Evolutionary conservation across 129 eudicot genomes (phyloP).

Genomic region (Logfia minima): DNA sequence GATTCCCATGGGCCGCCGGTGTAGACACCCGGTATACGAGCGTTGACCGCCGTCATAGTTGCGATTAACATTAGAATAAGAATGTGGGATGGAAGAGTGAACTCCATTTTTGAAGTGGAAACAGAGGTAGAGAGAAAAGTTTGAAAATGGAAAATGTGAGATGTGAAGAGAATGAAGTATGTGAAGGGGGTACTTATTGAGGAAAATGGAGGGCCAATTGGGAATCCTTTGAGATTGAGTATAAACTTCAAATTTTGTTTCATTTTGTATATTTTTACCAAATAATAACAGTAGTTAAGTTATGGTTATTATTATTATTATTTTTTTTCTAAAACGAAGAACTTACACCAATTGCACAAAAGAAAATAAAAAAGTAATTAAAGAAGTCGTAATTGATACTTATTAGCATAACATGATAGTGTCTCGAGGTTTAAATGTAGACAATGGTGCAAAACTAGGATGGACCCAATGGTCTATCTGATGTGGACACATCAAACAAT

Average conservation of each 20-base stretch:
- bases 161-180: constrained; percentile 29
- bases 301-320: too few species aligned
- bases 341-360: too few species aligned
- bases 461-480: not conserved
- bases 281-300: not conserved
- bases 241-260: constrained; percentile 1
- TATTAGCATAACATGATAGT: not conserved
- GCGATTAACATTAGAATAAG: constrained; percentile 12
- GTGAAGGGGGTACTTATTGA: constrained; percentile 34
- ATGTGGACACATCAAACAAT: too few species aligned
- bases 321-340: not conserved
- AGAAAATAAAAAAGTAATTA: too few species aligned
- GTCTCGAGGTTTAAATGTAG: not conserved
- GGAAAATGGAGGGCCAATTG: constrained; percentile 4
- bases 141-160: not conserved
- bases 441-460: not conserved
- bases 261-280: not conserved
- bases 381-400: not conserved
- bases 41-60: constrained; percentile 9
- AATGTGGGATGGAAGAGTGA: not conserved
- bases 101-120: constrained; percentile 23
- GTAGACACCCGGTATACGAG: constrained; percentile 44
- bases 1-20: constrained; percentile 42
- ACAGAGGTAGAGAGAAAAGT: constrained; percentile 1
- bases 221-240: constrained; percentile 16